A percentile compares a stretch with the other conserved stretches of the same genome.
Conservation (phyloP, 192 early-diverging fungal genomes). For the Kappamyces sp. region DNA sequence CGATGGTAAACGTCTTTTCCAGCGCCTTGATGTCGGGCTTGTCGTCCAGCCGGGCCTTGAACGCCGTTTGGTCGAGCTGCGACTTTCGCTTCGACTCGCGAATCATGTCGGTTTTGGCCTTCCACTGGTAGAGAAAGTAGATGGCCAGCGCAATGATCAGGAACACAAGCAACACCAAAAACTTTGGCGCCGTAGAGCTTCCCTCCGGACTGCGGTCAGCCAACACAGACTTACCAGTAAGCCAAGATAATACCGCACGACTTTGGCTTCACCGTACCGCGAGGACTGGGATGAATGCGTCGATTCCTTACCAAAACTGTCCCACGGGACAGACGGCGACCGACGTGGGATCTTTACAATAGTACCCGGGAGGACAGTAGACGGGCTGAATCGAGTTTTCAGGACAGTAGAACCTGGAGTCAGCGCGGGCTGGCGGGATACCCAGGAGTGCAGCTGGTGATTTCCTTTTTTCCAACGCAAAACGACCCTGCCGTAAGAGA, state of each 20-base stretch:
- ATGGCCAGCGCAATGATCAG: slow-evolving; percentile 16
- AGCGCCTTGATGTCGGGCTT: slow-evolving; percentile 14
- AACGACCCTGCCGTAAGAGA: too few relatives aligned
- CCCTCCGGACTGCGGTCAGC: slow-evolving; percentile 7
- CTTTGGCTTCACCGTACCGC: not conserved
- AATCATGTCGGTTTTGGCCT: slow-evolving; percentile 3
- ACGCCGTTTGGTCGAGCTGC: slow-evolving; percentile 5
- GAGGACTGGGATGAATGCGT: slow-evolving; percentile 8
- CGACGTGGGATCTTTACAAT: slow-evolving; percentile 26
- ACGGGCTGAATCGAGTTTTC: slow-evolving; percentile 46
- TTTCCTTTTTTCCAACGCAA: too few relatives aligned
- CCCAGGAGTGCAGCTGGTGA: too few relatives aligned
- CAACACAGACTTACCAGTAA: not conserved
- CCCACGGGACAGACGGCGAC: slow-evolving; percentile 1
- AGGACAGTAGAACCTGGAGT: slow-evolving; percentile 45
- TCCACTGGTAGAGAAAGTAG: not conserved
- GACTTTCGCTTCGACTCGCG: not conserved
- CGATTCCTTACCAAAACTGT: not conserved
- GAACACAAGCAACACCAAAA: slow-evolving; percentile 18
- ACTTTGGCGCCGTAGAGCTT: not conserved
- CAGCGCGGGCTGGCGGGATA: too few relatives aligned
- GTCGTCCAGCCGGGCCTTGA: not conserved
- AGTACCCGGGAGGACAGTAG: slow-evolving; percentile 55
- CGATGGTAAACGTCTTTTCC: slow-evolving; percentile 48
- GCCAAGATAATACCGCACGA: not conserved